A percentile compares a stretch with the other conserved stretches of the same genome.
Conservation (phyloP, 257 asterid genomes). For the Solanum dulcamara region DNA sequence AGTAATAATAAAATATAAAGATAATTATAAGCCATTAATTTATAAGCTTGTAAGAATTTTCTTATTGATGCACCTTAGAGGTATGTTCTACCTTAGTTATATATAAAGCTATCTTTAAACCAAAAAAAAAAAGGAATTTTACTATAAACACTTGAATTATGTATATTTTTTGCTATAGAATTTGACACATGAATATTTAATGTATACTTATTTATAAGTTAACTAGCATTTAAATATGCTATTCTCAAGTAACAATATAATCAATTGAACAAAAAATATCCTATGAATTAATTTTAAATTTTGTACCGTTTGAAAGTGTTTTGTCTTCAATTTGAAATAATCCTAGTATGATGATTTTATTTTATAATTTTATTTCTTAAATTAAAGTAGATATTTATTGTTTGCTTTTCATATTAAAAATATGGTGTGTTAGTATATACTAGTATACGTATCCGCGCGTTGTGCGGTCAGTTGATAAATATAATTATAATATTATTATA, state of each 20-base stretch:
- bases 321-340: background rate
- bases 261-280: background rate
- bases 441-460: too few species aligned
- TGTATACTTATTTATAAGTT: background rate
- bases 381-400: background rate
- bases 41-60: too few species aligned
- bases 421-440: too few species aligned
- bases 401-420: too few species aligned
- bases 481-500: too few species aligned
- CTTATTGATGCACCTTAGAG: too few species aligned
- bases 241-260: background rate
- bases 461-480: too few species aligned
- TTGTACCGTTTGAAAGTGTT: background rate
- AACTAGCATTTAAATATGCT: background rate
- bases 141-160: too few species aligned
- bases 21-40: background rate
- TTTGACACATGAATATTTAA: background rate
- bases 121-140: too few species aligned
- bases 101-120: too few species aligned
- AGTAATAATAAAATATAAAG: background rate
- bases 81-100: too few species aligned
- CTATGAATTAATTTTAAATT: background rate
- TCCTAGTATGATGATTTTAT: background rate
- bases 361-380: background rate
- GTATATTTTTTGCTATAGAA: background rate